Base-by-base conservation (phyloP, 2,329 filamentous ascomycete genomes). In the Scytalidium lignicola region DNA sequence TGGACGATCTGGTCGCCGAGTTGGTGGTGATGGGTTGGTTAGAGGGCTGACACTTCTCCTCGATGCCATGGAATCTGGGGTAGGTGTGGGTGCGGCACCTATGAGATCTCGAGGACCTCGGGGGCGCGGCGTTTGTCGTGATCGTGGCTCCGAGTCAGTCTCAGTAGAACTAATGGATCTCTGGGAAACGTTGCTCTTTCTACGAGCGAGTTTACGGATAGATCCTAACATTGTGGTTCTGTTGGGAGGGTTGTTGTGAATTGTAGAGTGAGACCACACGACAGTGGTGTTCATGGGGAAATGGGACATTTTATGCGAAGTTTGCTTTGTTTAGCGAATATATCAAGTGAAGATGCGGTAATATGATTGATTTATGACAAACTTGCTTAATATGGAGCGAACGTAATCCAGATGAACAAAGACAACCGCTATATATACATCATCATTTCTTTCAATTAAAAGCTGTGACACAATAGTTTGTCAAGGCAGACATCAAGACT, bases 1-100 rank as follows among this genome's bases (percentile, higher is more conserved):
- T 44, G 59, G 52, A 15, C 58, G 49, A 44, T 62, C 55, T 51
- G 61, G 58, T 26, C 59, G 53, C 48, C 57, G 50, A 21, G 59
- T 63, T 46, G 59, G 51, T 15, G 57, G 57, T 12, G 57, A 58
- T 8, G 58, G 55, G 42, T 58, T 60, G 22, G 50, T 20, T 32
- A 55, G 43, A 2, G 58, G 51, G 44, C 43, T 57, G 39, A 49
- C 41, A 18, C 37, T 52, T 41, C 40, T 46, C 13, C 45, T 43
- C 7, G 32, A 37, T 15, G 32, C 10, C 15, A 13, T n/a, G 37
- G 29, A 17, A 46, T 46, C 26, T 42, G 50, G 19, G 17, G 26
- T 20, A 13, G 41, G 21, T 2, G 42, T 17, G 22, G 29, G 32
- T 39, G 39, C 22, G 29, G 37, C 29, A 28, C 39, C 41, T 32